Base-by-base conservation (phyloP, 2,329 filamentous ascomycete species). In the Colletotrichum chrysophilum region DNA sequence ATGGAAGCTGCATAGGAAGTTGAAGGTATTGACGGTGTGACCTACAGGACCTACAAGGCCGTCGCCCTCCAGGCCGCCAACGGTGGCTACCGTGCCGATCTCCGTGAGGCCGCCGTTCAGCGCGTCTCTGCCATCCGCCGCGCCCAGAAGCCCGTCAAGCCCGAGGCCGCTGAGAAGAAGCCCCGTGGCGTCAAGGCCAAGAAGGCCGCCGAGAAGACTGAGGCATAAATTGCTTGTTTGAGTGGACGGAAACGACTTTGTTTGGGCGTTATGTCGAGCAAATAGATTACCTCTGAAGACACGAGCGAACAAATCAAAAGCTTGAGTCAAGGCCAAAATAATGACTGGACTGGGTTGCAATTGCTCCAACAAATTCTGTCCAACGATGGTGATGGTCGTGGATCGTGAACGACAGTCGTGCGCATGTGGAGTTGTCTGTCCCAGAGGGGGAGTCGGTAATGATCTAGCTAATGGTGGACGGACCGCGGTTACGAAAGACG, bases 71-170 rank as follows among this genome's bases (percentile, higher is more conserved):
- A 90, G 86, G 92, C 93, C 82, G 94, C 95, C 86, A 96, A 95
- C 92, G 91, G 91, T 85, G 92, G 93, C 84, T 99, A 98, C 94
- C 95, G 94, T 82, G 83, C 91, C 82, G 94, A 96, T 85, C 91
- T 96, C 87, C 94, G 94, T 81, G 88, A 91, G 83, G 90, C 90
- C 83, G 96, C 96, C 82, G 93, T 98, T 83, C 90, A 95, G 87
- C 95, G 97, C 84, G 95, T 94, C 84, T 96, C 93, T 83, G 95
- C 96, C 83, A 91, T 98, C 89, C 94, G 93, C 87, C 90, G 90
- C 83, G 93, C 94, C 82, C 94, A 97, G 92, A 91, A 90, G 85
- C 88, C 93, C 81, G 92, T 93, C 88, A 97, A 97, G 93, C 90
- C 93, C 77, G 87, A 89, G 78, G 92, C 92, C 81, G 38, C 38